phyloP scores from a whole-genome alignment of 768 basidiomycete species.

The Daedaleopsis sinensis region DNA sequence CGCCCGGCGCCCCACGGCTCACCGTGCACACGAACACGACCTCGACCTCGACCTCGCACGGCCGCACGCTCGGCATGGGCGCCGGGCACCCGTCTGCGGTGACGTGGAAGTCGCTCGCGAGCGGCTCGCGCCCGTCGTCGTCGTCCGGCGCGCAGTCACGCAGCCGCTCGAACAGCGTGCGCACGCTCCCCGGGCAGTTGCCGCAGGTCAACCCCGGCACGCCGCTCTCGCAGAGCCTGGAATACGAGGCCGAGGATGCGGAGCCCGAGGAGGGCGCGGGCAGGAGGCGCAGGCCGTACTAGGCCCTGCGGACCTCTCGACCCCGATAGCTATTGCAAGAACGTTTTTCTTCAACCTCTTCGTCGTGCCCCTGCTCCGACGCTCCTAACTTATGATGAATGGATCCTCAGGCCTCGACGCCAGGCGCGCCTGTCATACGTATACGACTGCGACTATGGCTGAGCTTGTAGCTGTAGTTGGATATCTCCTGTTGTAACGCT shows the following conservation, averaged over 20 bases:
- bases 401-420: neutral
- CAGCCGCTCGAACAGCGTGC: conserved; percentile 18
- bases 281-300: neutral
- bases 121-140: conserved; percentile 11
- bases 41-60: neutral
- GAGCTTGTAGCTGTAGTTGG: neutral
- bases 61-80: conserved; percentile 14
- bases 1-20: neutral
- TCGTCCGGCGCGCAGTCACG: conserved; percentile 8
- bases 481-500: neutral
- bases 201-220: conserved; percentile 24
- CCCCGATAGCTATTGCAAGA: neutral
- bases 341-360: neutral
- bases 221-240: conserved; percentile 17
- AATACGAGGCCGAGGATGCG: conserved; percentile 2
- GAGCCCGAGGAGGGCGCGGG: neutral
- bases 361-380: neutral
- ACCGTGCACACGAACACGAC: neutral
- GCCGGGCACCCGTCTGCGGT: conserved; percentile 25
- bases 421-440: neutral
- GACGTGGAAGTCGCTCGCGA: conserved; percentile 15
- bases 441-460: neutral
- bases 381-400: neutral
- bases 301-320: neutral
- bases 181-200: conserved; percentile 15